These are phyloP conservation scores for Smallanthus sonchifolius DNA, from an alignment of 129 eudicot genomes.

Conservation along the genomic window DNA sequence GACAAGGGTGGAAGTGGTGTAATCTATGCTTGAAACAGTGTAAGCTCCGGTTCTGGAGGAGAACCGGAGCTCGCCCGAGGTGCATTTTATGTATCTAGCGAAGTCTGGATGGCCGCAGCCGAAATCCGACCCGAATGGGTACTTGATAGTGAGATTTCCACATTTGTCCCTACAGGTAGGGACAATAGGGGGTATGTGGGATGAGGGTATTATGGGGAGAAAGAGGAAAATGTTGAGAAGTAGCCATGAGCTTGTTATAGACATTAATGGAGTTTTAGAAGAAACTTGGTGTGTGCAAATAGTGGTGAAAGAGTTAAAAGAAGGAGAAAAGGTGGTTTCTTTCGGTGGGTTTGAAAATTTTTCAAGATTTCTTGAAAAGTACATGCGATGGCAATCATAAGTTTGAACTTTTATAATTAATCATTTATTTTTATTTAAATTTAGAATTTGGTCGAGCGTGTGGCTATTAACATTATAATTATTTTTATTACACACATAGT, in stretches of 20 bases:
- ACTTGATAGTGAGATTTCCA: slow-evolving; percentile 52
- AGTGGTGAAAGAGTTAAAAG: slow-evolving; percentile 9
- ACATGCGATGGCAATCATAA: slow-evolving; percentile 39
- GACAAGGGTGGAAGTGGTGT: slow-evolving; percentile 40
- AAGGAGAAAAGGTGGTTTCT: slow-evolving; percentile 26
- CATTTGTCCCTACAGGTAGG: slow-evolving; percentile 57
- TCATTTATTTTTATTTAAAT: not conserved
- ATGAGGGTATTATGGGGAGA: slow-evolving; percentile 30
- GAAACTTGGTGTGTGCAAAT: slow-evolving; percentile 15
- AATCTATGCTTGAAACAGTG: slow-evolving; percentile 54
- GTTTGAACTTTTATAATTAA: slow-evolving; percentile 27
- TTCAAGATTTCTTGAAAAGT: slow-evolving; percentile 46
- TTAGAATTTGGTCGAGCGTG: not conserved
- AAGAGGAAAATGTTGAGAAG: slow-evolving; percentile 35
- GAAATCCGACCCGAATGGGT: slow-evolving; percentile 60
- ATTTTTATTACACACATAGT: too few relatives aligned
- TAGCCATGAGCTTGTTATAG: slow-evolving; percentile 22
- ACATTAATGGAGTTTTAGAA: slow-evolving; percentile 29
- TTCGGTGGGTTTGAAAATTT: slow-evolving; percentile 51
- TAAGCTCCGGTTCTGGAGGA: slow-evolving; percentile 53
- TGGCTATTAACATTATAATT: not conserved
- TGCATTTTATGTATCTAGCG: slow-evolving; percentile 53
- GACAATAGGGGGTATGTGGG: slow-evolving; percentile 44
- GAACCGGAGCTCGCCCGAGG: slow-evolving; percentile 44
- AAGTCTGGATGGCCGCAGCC: slow-evolving; percentile 79